Evolutionary conservation across 371 early-diverging fungal genomes (phyloP), one percentile per base, ranked within the genome.

Genomic region (Rhizopus sp.): DNA sequence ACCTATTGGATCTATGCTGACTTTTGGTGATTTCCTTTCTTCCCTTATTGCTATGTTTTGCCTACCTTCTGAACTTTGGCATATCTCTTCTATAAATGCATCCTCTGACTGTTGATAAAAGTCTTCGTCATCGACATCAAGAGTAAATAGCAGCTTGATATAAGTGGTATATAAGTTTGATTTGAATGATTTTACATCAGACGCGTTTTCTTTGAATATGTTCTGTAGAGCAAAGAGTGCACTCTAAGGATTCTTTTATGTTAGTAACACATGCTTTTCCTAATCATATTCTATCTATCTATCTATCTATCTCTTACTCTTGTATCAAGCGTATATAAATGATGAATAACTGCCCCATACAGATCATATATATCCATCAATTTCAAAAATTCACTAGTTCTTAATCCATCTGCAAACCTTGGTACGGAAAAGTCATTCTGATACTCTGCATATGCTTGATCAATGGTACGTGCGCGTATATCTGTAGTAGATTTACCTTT

Each of bases 381-480:
- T 13, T 32, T 41, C 10, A 62, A 3, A 45, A 50, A 62, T 41
- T 66, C 66, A 12, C 9, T 8, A 29, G 59, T 8, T 16, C 34
- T n/a, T 15, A 66, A 15, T 1, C 67, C 69, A 15, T 55, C 50
- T 16, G 57, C 34, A 52, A 62, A 72, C 8, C 64, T 62, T 15
- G 66, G 67, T 17, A 59, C 45, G 32, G 61, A 41, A 23, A 72
- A 72, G 40, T 66, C 59, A 0, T 40, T 41, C 4, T 37, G 30
- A 32, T 50, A 46, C 16, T 57, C 71, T 71, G 39, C 13, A 29
- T 13, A 46, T 23, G 23, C 23, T 23, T 23, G 23, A 23, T 23
- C 23, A 23, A 23, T 23, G 2, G 1, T 23, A 23, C 23, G 23
- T 23, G 2, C 23, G 23, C 23, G 1, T 23, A 23, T 23, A 23